Evolutionary conservation across 352 stramenopile species (phyloP), one percentile per base, ranked within the genome.

Genomic region (Pythium apleroticum): DNA sequence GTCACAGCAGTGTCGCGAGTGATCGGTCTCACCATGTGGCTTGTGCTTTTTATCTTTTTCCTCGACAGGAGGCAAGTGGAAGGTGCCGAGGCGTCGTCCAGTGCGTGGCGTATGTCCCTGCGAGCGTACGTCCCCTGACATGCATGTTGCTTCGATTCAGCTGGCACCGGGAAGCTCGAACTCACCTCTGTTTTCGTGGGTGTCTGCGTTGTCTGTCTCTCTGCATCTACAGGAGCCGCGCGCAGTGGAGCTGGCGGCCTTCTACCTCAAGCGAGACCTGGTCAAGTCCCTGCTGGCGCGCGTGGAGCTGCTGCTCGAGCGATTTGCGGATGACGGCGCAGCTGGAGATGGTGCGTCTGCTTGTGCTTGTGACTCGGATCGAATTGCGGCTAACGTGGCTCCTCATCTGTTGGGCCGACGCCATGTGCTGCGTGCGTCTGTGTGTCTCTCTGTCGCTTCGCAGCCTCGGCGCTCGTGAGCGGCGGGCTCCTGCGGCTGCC

Each of bases 211-310:
- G 37, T 46, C 37, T 22, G 8, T 22, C 27, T 54, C 17, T 17
- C 4, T 3, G 2, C 19, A 52, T 69, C 27, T 17, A 28, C 64
- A 70, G 54, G 72, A 77, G 45, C 56, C 73, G 20, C 62, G 77
- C 7, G 66, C 71, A 0, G 60, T 67, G 22, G 71, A 81, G 6
- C 60, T 76, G 22, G 83, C 80, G n/a, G 52, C 66, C 14, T 69
- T 66, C 30, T 84, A 75, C 56, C 69, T 92, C 25, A 92, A 92
- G 61, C 78, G 69, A 27, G 84, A 92, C 57, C 86, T 90, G 61
- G 54, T 85, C 20, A 89, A 87, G 57, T 88, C 84, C 17, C 60
- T 90, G 57, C 46, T 80, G 57, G 55, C 89, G 3, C 81, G 84
- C 57, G 52, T 86, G 14, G 74, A 84, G 22, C 63, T 90, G 43